Base-by-base conservation (phyloP, 768 basidiomycete genomes). In the Trametes gibbosa region DNA sequence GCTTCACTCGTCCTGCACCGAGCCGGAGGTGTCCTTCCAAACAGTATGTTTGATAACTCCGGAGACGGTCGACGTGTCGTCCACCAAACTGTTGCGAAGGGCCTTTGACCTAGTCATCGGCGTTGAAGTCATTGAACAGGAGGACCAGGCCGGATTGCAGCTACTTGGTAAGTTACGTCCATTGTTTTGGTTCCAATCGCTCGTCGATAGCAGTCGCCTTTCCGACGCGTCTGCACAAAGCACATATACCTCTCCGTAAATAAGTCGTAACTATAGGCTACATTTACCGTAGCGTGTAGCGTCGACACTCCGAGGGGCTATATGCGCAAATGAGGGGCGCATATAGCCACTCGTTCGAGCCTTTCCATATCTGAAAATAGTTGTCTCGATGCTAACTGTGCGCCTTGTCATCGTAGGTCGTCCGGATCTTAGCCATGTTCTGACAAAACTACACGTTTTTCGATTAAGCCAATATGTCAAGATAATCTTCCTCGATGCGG, bases 361-460 rank as follows among this genome's bases (percentile, higher is more conserved):
- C n/a, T n/a, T n/a, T n/a, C n/a, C n/a, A n/a, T n/a, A 50, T 37
- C 23, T 49, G 52, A 48, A 55, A 43, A 56, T 47, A 55, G 48
- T 59, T 43, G 49, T 21, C 8, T 13, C 13, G 45, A n/a, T 48
- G 17, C 23, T 17, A 32, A n/a, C 43, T 43, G 9, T 37, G 8
- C 19, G 27, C 24, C 12, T 3, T 24, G 14, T 37, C 13, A 13
- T 16, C 12, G 43, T 72, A 98, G 96, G 97, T 68, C 95, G 97
- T 59, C 92, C 86, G 25, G 96, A 99, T 77, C 86, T 99, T 59
- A 83, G 86, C 70, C 86, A 90, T 61, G 93, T 95, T 74, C 84
- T 98, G 74, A 98, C 97, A 59, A 99, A 99, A 74, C 78, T 99
- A 56, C 97, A 99, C 74, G 81, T 91, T 64, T 98, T 98, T 71